phyloP scores from a whole-genome alignment of 192 early-diverging fungal genomes.

The Irineochytrium annulatum region DNA sequence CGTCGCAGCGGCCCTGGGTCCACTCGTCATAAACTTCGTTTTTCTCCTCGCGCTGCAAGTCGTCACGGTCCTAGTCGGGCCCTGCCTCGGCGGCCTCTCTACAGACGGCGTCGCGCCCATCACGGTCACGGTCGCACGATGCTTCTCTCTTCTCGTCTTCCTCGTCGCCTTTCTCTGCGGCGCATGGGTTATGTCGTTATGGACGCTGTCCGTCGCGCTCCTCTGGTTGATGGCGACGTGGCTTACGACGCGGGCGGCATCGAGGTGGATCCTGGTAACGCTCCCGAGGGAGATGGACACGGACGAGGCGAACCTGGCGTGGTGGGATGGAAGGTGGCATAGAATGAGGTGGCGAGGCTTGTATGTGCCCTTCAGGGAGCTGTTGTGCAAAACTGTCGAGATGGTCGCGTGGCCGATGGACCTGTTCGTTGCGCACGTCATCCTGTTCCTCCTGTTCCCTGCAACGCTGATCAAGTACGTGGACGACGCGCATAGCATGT shows the following conservation, averaged over 20 bases:
- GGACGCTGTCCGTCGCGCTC: not conserved
- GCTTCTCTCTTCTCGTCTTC: not conserved
- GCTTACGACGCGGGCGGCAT: not conserved
- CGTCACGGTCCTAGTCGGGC: conserved; percentile 3
- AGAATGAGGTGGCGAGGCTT: conserved; percentile 46
- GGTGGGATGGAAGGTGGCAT: conserved; percentile 81
- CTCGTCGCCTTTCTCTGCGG: conserved; percentile 6
- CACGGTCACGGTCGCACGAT: not conserved
- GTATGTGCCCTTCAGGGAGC: conserved; percentile 74
- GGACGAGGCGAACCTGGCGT: conserved; percentile 77
- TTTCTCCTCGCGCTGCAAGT: not conserved
- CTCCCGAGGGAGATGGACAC: conserved; percentile 79
- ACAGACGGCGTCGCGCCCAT: conserved; percentile 13
- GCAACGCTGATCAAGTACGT: conserved; percentile 12
- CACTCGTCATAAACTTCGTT: conserved; percentile 4
- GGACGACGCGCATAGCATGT: conserved; percentile 1
- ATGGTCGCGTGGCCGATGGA: conserved; percentile 77
- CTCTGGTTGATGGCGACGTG: not conserved
- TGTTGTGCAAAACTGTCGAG: conserved; percentile 78
- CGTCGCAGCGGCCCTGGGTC: conserved; percentile 4
- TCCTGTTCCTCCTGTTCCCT: conserved; percentile 70
- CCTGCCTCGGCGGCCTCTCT: not conserved
- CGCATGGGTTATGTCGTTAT: conserved; percentile 5
- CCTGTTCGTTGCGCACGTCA: conserved; percentile 71
- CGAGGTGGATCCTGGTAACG: conserved; percentile 53